Percentiles rank a stretch among this genome's conserved stretches.
Conservation (phyloP, 2,329 filamentous ascomycete species). For the Dactylellina cionopaga region DNA sequence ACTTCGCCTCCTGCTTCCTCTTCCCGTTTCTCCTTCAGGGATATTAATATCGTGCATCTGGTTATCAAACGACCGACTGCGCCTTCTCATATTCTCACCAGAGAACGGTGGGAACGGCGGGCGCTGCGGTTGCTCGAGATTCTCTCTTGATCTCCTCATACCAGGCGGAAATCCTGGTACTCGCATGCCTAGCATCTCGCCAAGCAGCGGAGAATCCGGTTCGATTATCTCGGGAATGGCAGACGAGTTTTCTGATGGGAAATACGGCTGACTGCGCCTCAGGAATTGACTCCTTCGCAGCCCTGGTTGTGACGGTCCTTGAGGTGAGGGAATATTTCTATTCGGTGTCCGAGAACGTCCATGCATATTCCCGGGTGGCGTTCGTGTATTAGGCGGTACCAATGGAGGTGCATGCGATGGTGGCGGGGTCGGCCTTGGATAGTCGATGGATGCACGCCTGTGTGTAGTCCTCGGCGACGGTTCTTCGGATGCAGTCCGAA, state of each 20-base stretch:
- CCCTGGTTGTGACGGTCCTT: neutral
- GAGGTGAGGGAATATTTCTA: neutral
- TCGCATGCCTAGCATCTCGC: neutral
- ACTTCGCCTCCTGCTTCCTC: neutral
- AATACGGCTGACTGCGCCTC: neutral
- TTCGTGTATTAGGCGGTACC: neutral
- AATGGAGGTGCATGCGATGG: neutral
- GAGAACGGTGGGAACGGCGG: neutral
- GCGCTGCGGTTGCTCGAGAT: neutral
- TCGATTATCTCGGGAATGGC: neutral
- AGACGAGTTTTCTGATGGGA: neutral
- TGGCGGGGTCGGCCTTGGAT: neutral
- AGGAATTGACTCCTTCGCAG: neutral
- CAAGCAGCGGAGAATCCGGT: neutral
- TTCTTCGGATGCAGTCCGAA: slow-evolving; percentile 4
- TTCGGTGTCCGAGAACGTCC: neutral
- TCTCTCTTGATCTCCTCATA: neutral
- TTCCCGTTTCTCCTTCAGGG: neutral
- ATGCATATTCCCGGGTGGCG: no score
- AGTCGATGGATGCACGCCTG: slow-evolving; percentile 20
- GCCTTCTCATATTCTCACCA: neutral
- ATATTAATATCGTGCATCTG: neutral
- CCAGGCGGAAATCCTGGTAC: neutral
- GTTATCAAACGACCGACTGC: neutral
- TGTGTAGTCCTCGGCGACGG: slow-evolving; percentile 20